Evolutionary conservation across 1,139 yeast species (phyloP), one percentile per base, ranked within the genome.

Genomic region (Eremothecium coryli): DNA sequence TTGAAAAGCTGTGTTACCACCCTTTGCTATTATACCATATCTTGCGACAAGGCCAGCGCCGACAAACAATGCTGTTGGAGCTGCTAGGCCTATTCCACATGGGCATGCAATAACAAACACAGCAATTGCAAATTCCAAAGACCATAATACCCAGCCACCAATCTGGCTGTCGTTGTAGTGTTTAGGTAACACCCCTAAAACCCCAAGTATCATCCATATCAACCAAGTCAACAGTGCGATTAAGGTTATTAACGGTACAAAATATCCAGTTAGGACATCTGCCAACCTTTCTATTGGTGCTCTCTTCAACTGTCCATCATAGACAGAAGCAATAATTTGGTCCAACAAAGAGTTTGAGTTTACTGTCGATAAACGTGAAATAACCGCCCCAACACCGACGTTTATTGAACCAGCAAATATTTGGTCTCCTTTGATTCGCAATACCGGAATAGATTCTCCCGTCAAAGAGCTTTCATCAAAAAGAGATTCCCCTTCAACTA

Each of bases 21-120:
- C 90, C 48, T 78, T 70, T 2, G 82, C 86, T 31, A 81, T 61
- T 32, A 81, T 76, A n/a, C 93, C 93, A 51, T 75, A 64, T 24
- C 71, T 65, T 1, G 95, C 95, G 18, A 93, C 93, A 13, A 82
- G 68, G 2, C 94, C 93, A 9, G 93, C 77, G 12, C 95, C 95
- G 4, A 84, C 93, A 78, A 81, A 82, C 21, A 84, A 69, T 0
- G 95, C 95, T 2, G 94, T 82, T 1, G 95, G 95, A 0, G 94
- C 94, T 11, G 95, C 95, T 29, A 84, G 64, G 3, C 95, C 95
- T 31, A 84, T 67, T 1, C 94, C 95, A 66, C 95, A 85, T 1
- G 95, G 95, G 56, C 95, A 85, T 0, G 95, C 95, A 31, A 85
- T 86, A 6, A 76, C 93, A 60, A 82, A 79, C 4, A 82, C 90